These are phyloP conservation scores for Hymenoscyphus scutula DNA, from an alignment of 2,329 filamentous ascomycete genomes.

Conservation along the genomic window DNA sequence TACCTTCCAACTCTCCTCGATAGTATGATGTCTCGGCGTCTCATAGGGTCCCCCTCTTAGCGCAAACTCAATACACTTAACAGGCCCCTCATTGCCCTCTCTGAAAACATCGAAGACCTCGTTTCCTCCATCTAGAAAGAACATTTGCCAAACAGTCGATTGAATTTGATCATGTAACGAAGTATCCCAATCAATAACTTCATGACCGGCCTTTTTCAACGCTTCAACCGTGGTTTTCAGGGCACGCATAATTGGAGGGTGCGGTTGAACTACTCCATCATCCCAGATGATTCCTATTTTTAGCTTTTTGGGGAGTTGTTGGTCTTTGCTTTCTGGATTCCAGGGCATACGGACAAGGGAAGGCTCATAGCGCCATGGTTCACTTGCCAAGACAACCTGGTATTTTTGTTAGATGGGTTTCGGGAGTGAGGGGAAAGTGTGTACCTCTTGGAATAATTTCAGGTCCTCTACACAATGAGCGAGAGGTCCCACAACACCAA, in stretches of 20 bases:
- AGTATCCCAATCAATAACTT: slow-evolving; percentile 50
- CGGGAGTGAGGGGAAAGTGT: background rate
- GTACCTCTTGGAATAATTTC: slow-evolving; percentile 35
- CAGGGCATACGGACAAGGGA: slow-evolving; percentile 38
- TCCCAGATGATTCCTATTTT: slow-evolving; percentile 36
- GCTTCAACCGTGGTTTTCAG: slow-evolving; percentile 31
- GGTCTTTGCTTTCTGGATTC: slow-evolving; percentile 21
- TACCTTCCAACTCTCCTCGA: background rate
- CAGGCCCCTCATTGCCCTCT: slow-evolving; percentile 31
- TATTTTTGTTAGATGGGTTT: background rate
- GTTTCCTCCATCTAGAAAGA: slow-evolving; percentile 20
- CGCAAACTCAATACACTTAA: slow-evolving; percentile 57
- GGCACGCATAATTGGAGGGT: slow-evolving; percentile 38
- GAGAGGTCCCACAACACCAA: slow-evolving; percentile 34
- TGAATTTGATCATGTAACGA: slow-evolving; percentile 12
- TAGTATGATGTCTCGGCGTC: slow-evolving; percentile 11
- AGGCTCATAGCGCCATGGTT: slow-evolving; percentile 38
- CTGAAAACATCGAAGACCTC: slow-evolving; percentile 16
- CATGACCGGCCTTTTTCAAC: slow-evolving; percentile 35
- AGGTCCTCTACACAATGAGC: slow-evolving; percentile 33
- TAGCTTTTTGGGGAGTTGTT: slow-evolving; percentile 29
- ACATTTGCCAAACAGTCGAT: slow-evolving; percentile 2
- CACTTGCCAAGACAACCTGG: background rate
- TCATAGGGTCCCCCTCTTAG: slow-evolving; percentile 48
- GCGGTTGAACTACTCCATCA: slow-evolving; percentile 35